Conservation (phyloP, 805 yeast species). For the Schwanniomyces polymorphus region DNA sequence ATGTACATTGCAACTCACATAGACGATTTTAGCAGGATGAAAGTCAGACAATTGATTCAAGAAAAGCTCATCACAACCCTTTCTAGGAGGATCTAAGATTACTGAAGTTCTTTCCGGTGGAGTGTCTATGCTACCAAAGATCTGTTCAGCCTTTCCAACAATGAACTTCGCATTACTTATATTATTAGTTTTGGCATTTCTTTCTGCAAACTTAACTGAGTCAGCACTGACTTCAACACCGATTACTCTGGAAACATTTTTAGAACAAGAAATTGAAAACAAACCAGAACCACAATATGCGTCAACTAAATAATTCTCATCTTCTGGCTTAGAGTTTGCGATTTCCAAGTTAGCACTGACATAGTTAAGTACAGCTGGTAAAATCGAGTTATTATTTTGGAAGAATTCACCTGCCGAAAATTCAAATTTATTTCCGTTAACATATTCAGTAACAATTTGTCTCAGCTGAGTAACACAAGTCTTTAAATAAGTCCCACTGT, state of each 20-base stretch:
- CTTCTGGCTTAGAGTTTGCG: conserved; percentile 28
- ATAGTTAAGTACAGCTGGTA: conserved; percentile 79
- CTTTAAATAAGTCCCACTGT: conserved; percentile 41
- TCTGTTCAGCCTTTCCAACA: conserved; percentile 89
- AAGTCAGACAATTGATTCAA: conserved; percentile 82
- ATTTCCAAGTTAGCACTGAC: conserved; percentile 68
- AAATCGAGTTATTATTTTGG: conserved; percentile 90
- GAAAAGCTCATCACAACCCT: conserved; percentile 91
- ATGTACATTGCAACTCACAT: conserved; percentile 95
- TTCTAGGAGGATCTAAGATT: conserved; percentile 95
- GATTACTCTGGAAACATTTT: conserved; percentile 76
- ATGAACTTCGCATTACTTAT: conserved; percentile 80
- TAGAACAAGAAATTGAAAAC: conserved; percentile 83
- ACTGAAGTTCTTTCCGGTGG: conserved; percentile 81
- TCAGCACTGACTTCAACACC: conserved; percentile 96
- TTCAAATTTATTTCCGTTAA: conserved; percentile 74
- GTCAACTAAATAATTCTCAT: conserved; percentile 71
- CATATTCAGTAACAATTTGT: conserved; percentile 75
- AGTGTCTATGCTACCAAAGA: conserved; percentile 75
- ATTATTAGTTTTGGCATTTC: conserved; percentile 75
- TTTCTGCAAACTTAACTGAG: conserved; percentile 82
- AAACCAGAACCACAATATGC: conserved; percentile 97
- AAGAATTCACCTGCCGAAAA: conserved; percentile 95
- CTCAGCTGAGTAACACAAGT: conserved; percentile 79
- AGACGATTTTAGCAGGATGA: conserved; percentile 84